These are phyloP conservation scores for Millerozyma acaciae DNA, from an alignment of 805 yeast genomes.

Conservation along the genomic window DNA sequence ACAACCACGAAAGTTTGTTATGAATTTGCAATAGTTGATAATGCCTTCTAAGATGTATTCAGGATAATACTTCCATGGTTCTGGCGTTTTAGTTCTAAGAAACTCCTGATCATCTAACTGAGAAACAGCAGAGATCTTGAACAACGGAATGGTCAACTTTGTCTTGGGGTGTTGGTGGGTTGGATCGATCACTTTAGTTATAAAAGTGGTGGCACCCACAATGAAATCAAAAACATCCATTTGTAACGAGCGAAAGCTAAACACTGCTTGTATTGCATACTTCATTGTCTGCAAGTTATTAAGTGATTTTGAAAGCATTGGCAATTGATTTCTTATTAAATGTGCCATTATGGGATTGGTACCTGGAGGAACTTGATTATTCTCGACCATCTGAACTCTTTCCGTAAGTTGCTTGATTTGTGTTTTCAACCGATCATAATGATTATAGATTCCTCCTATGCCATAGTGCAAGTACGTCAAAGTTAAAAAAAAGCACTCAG, in stretches of 20 bases:
- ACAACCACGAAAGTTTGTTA: conserved; percentile 51
- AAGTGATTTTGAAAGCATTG: conserved; percentile 40
- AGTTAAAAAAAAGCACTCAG: conserved; percentile 81
- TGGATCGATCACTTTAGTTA: conserved; percentile 72
- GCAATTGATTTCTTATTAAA: conserved; percentile 38
- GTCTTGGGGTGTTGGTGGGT: conserved; percentile 55
- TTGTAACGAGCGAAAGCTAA: conserved; percentile 55
- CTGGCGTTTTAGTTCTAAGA: conserved; percentile 60
- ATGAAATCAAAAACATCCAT: conserved; percentile 71
- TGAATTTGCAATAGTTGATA: conserved; percentile 63
- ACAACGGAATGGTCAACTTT: conserved; percentile 49
- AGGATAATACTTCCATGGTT: conserved; percentile 79
- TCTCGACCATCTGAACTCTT: conserved; percentile 45
- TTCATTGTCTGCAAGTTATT: conserved; percentile 38
- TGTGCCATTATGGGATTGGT: conserved; percentile 22
- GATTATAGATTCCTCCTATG: conserved; percentile 67
- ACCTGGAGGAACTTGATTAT: conserved; percentile 24
- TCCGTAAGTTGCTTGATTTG: conserved; percentile 47
- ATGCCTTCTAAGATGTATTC: conserved; percentile 84
- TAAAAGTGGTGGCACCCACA: conserved; percentile 69
- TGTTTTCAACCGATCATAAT: conserved; percentile 50
- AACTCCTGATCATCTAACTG: conserved; percentile 74
- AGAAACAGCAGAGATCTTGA: conserved; percentile 56
- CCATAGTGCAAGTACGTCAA: conserved; percentile 84
- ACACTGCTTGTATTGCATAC: conserved; percentile 60